Evolutionary conservation across 805 yeast species (phyloP).

Genomic region (Diddensiella transvaalensis): DNA sequence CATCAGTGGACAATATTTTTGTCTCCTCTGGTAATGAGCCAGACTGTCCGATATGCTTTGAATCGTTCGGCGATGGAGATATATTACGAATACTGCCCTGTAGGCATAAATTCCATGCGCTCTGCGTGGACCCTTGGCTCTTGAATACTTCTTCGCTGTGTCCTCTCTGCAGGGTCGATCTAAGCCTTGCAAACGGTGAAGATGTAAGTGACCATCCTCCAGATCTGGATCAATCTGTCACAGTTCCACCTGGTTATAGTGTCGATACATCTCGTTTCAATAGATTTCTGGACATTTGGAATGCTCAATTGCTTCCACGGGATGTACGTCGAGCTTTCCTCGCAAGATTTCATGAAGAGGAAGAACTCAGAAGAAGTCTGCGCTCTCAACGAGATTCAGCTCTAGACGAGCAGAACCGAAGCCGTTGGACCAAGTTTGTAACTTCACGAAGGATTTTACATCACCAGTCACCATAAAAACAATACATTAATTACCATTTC

Average conservation of each 20-base stretch:
- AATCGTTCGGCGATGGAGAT: slow-evolving; percentile 59
- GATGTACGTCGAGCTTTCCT: slow-evolving; percentile 28
- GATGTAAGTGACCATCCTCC: slow-evolving; percentile 22
- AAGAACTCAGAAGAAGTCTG: slow-evolving; percentile 23
- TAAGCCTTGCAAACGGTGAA: slow-evolving; percentile 24
- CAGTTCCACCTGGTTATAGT: slow-evolving; percentile 18
- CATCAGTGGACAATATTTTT: not conserved
- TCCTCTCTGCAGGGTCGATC: slow-evolving; percentile 78
- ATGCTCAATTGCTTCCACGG: slow-evolving; percentile 31
- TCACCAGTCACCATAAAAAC: slow-evolving; percentile 4
- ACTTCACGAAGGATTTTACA: slow-evolving; percentile 16
- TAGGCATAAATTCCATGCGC: slow-evolving; percentile 79
- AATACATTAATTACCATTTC: too few species aligned
- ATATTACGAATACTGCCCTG: slow-evolving; percentile 65
- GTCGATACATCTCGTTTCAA: slow-evolving; percentile 25
- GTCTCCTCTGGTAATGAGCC: slow-evolving; percentile 28
- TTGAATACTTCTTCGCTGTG: slow-evolving; percentile 72
- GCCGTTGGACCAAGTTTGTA: slow-evolving; percentile 24
- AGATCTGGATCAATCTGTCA: slow-evolving; percentile 5
- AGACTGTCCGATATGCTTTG: slow-evolving; percentile 77
- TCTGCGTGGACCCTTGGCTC: slow-evolving; percentile 82
- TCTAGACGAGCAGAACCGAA: slow-evolving; percentile 19
- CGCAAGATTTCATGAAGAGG: slow-evolving; percentile 28
- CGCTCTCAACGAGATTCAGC: slow-evolving; percentile 13
- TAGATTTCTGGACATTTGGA: slow-evolving; percentile 30